Evolutionary conservation across 2,329 filamentous ascomycete species (phyloP).

Genomic region (Hypocrella siamensis): DNA sequence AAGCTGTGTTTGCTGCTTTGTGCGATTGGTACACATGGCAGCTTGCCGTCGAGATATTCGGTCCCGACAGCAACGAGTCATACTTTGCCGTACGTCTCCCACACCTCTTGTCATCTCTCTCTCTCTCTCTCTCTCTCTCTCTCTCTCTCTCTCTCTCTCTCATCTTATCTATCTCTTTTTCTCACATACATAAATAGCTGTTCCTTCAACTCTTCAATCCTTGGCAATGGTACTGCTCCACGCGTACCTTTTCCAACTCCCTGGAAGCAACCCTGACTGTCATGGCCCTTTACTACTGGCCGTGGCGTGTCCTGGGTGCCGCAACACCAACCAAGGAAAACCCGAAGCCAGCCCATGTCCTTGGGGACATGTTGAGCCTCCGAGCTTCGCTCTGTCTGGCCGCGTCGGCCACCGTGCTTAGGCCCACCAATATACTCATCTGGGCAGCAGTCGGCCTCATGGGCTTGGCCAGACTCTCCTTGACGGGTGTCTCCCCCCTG

Average conservation of each 20-base stretch:
- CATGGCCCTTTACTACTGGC: constrained; percentile 68
- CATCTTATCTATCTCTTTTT: not conserved
- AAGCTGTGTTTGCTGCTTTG: constrained; percentile 62
- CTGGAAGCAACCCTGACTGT: constrained; percentile 80
- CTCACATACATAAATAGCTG: constrained; percentile 11
- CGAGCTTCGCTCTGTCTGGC: constrained; percentile 57
- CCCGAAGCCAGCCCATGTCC: constrained; percentile 13
- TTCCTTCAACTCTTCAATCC: constrained; percentile 27
- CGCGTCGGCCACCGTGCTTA: constrained; percentile 66
- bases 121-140: not conserved
- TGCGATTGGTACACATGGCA: constrained; percentile 83
- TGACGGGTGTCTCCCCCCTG: constrained; percentile 23
- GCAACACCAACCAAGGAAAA: constrained; percentile 22
- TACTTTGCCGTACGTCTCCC: constrained; percentile 47
- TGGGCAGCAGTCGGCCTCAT: constrained; percentile 51
- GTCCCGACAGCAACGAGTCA: constrained; percentile 43
- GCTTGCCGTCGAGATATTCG: constrained; percentile 60
- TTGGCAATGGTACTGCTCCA: constrained; percentile 95
- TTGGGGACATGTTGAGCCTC: constrained; percentile 14
- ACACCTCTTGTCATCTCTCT: not conserved
- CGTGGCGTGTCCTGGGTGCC: constrained; percentile 54
- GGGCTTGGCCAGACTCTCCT: constrained; percentile 26
- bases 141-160: not conserved
- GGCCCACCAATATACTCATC: constrained; percentile 78
- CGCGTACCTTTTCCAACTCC: constrained; percentile 85